Percentiles rank a stretch among this genome's conserved stretches.
Evolutionary conservation across 139 green algal species (phyloP).

Genomic region (Trebouxia sp.): DNA sequence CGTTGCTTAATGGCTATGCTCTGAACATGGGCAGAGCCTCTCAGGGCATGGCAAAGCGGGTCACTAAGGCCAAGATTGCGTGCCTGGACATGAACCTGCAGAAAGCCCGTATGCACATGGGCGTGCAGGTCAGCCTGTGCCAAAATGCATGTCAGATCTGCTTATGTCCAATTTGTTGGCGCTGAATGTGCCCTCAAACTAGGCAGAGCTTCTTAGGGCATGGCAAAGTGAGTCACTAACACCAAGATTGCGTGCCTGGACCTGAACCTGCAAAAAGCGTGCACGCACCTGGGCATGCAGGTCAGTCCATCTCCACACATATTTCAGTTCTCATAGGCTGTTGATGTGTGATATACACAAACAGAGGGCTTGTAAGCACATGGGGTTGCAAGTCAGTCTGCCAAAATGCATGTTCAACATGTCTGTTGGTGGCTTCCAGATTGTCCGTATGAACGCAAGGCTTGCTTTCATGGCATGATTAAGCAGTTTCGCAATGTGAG

Average conservation of each 20-base stretch:
- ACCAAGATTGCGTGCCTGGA: constrained; percentile 90
- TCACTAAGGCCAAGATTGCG: constrained; percentile 73
- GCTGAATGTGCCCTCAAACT: constrained; percentile 97
- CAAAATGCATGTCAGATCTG: background rate
- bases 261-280: constrained; percentile 92
- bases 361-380: no score
- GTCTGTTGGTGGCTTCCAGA: no score
- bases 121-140: constrained; percentile 66
- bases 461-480: no score
- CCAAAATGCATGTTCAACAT: no score
- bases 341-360: no score
- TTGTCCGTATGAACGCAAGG: no score
- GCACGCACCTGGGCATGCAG: constrained; percentile 89
- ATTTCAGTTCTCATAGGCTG: no score
- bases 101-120: constrained; percentile 87
- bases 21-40: constrained; percentile 90
- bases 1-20: constrained; percentile 94
- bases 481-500: no score
- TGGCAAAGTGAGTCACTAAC: constrained; percentile 53
- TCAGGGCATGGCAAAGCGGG: constrained; percentile 66
- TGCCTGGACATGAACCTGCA: constrained; percentile 97
- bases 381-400: no score
- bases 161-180: no score
- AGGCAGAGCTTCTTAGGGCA: constrained; percentile 79
- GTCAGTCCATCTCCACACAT: constrained; percentile 27